Conservation (phyloP, 2,329 filamentous ascomycete genomes). For the Aspergillus sp. region DNA sequence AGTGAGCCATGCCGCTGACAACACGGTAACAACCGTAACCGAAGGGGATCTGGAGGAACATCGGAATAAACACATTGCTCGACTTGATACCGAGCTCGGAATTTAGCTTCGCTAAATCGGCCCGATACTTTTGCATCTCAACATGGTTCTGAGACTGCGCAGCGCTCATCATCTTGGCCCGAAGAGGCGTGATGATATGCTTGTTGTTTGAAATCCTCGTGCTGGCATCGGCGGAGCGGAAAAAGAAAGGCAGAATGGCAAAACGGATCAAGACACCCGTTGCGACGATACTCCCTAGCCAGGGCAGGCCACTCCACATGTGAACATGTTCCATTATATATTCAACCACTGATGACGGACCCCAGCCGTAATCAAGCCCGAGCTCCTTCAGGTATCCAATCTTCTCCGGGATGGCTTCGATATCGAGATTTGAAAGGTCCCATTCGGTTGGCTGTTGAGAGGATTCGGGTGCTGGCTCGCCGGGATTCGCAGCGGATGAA, state of each 20-base stretch:
- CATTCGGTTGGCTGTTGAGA: conserved; percentile 9
- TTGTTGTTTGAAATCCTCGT: conserved; percentile 64
- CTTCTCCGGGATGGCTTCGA: conserved; percentile 65
- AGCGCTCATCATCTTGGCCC: conserved; percentile 53
- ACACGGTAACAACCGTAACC: conserved; percentile 80
- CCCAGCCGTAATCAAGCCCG: conserved; percentile 85
- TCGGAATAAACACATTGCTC: conserved; percentile 53
- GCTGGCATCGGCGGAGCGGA: conserved; percentile 61
- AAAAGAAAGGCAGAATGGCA: conserved; percentile 64
- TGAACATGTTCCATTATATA: conserved; percentile 81
- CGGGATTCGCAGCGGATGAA: conserved; percentile 22
- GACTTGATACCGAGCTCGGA: conserved; percentile 56
- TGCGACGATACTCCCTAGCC: conserved; percentile 73
- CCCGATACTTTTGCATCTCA: conserved; percentile 47
- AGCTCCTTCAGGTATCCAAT: conserved; percentile 81
- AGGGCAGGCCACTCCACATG: conserved; percentile 71
- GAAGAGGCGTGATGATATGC: conserved; percentile 57
- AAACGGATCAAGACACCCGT: conserved; percentile 66
- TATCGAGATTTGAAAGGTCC: conserved; percentile 30
- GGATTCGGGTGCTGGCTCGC: conserved; percentile 6
- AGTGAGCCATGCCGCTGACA: conserved; percentile 67
- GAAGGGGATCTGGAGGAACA: conserved; percentile 65
- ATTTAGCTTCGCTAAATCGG: conserved; percentile 54
- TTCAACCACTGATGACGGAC: conserved; percentile 71
- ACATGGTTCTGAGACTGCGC: conserved; percentile 47